These are phyloP conservation scores for Vanderwaltozyma yarrowii DNA, from an alignment of 805 yeast genomes.

Conservation along the genomic window DNA sequence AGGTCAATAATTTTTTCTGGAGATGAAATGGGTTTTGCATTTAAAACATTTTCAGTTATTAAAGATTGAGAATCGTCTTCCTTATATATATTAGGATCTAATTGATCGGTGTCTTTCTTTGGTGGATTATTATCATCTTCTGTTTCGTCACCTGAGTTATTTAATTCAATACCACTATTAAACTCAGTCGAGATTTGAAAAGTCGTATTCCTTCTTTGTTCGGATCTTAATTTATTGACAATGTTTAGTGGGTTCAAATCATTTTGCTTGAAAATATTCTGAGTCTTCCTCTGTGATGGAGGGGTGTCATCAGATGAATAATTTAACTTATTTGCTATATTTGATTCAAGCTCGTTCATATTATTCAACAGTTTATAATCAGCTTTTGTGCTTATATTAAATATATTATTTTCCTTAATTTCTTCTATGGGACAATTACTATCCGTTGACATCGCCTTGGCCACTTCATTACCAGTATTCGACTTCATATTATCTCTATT, in stretches of 20 bases:
- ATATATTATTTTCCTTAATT: too few relatives aligned
- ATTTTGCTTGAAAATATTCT: neutral
- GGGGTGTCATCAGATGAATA: constrained; percentile 8
- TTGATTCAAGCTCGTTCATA: neutral
- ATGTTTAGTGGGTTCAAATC: constrained; percentile 34
- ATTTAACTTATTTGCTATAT: constrained; percentile 1
- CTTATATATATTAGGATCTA: too few relatives aligned
- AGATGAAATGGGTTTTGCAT: too few relatives aligned
- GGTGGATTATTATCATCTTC: neutral
- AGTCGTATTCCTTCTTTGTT: constrained; percentile 10
- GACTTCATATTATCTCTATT: too few relatives aligned
- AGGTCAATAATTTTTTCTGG: neutral
- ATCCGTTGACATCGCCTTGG: too few relatives aligned
- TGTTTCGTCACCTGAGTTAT: constrained; percentile 1
- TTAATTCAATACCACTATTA: constrained; percentile 1
- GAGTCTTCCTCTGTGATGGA: constrained; percentile 5
- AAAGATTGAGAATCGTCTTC: too few relatives aligned
- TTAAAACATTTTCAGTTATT: too few relatives aligned
- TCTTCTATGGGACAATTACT: too few relatives aligned
- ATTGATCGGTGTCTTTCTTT: too few relatives aligned
- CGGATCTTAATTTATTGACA: constrained; percentile 28
- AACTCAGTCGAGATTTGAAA: neutral
- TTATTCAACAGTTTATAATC: neutral
- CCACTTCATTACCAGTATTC: too few relatives aligned
- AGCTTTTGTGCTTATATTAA: neutral